Percentiles rank a stretch among this genome's conserved stretches.
phyloP scores from a whole-genome alignment of 2,329 filamentous ascomycete species.

The Pseudopithomyces chartarum region DNA sequence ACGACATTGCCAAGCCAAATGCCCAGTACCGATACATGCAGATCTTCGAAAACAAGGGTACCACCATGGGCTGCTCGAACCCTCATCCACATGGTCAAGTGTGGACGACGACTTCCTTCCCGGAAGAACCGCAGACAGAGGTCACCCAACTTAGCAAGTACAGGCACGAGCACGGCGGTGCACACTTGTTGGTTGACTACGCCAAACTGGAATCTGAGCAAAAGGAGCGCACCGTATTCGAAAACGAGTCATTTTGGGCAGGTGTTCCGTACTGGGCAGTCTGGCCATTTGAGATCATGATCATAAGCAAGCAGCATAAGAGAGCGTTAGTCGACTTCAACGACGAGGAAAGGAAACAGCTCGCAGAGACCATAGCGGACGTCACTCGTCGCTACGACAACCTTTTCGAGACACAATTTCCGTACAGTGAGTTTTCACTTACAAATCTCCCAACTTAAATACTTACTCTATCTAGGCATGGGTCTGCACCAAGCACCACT shows the following conservation, averaged over 20 bases:
- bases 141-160: conserved; percentile 80
- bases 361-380: conserved; percentile 86
- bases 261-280: conserved; percentile 97
- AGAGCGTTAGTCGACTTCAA: conserved; percentile 83
- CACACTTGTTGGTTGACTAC: conserved; percentile 85
- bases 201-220: conserved; percentile 81
- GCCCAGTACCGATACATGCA: conserved; percentile 96
- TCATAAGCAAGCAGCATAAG: conserved; percentile 83
- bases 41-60: conserved; percentile 98
- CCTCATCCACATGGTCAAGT: conserved; percentile 96
- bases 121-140: conserved; percentile 86
- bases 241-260: conserved; percentile 83
- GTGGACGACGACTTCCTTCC: conserved; percentile 90
- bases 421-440: conserved; percentile 70
- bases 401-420: conserved; percentile 93
- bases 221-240: conserved; percentile 82
- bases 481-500: conserved; percentile 95
- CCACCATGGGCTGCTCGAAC: conserved; percentile 98
- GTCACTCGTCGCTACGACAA: conserved; percentile 94
- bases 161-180: conserved; percentile 70
- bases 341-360: conserved; percentile 68
- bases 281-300: conserved; percentile 96
- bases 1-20: conserved; percentile 59
- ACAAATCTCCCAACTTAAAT: neutral
- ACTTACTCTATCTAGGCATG: conserved; percentile 63